Percentiles rank a stretch among this genome's conserved stretches.
Evolutionary conservation across 1,139 yeast genomes (phyloP).

Genomic region (Kodamaea derodonti): DNA sequence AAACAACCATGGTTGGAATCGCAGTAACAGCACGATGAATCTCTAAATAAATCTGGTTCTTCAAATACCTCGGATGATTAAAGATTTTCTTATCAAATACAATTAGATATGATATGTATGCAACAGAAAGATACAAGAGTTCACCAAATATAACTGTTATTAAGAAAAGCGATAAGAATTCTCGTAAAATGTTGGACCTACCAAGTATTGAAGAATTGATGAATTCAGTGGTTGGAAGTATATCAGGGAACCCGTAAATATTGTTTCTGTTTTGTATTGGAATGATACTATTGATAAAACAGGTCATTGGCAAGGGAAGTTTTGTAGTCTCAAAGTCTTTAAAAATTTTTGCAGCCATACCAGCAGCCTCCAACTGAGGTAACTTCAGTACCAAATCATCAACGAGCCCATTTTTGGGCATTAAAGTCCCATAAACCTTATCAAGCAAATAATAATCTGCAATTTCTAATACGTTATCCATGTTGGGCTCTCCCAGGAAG

Average conservation of each 20-base stretch:
- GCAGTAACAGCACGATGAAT: conserved; percentile 73
- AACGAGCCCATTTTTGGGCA: conserved; percentile 33
- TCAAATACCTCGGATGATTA: conserved; percentile 93
- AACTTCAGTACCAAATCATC: conserved; percentile 12
- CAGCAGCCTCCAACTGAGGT: conserved; percentile 6
- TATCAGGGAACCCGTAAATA: conserved; percentile 37
- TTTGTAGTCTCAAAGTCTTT: conserved; percentile 2
- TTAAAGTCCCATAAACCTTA: conserved; percentile 54
- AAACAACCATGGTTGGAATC: conserved; percentile 81
- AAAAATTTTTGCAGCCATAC: conserved; percentile 5
- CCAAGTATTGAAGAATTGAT: conserved; percentile 62
- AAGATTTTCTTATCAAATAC: conserved; percentile 85
- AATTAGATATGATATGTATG: conserved; percentile 66
- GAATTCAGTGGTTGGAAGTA: conserved; percentile 44
- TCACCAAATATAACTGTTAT: conserved; percentile 82
- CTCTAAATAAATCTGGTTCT: conserved; percentile 85
- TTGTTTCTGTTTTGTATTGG: conserved; percentile 31
- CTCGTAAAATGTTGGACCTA: conserved; percentile 72
- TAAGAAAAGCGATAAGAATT: conserved; percentile 61
- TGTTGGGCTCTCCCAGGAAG: too few relatives aligned
- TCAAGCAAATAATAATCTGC: conserved; percentile 72
- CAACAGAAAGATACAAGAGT: conserved; percentile 69
- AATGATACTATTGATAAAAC: conserved; percentile 16
- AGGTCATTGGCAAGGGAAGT: conserved; percentile 18
- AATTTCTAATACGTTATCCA: conserved; percentile 89